A percentile compares a stretch with the other conserved stretches of the same genome.
phyloP scores from a whole-genome alignment of 257 asterid species.

The Solanum virginianum region DNA sequence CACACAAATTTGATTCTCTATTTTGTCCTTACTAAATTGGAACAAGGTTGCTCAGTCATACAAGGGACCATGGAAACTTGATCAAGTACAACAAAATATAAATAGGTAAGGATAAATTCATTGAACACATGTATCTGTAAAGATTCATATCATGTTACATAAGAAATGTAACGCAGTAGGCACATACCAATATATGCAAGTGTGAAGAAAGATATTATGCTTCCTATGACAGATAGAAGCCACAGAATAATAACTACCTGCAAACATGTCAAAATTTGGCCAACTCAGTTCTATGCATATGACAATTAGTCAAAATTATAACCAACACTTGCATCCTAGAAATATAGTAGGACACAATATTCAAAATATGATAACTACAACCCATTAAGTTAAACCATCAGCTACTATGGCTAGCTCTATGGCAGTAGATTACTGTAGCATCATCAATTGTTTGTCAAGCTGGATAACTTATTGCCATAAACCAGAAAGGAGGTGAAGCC shows the following conservation, averaged over 20 bases:
- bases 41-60: neutral
- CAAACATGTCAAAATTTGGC: slow-evolving; percentile 10
- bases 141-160: neutral
- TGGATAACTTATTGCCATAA: neutral
- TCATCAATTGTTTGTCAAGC: neutral
- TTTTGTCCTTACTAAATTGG: neutral
- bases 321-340: neutral
- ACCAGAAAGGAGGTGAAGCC: neutral
- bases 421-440: neutral
- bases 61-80: neutral
- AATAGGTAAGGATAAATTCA: neutral
- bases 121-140: neutral
- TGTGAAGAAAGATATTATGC: slow-evolving; percentile 73
- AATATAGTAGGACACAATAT: neutral
- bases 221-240: slow-evolving; percentile 82
- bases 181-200: slow-evolving; percentile 71
- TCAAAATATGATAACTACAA: neutral
- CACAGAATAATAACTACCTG: slow-evolving; percentile 93
- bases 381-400: neutral
- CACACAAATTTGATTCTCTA: neutral
- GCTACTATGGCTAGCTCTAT: neutral
- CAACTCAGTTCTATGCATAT: neutral
- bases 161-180: neutral
- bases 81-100: neutral
- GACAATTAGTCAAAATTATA: neutral